Conservation (phyloP, 805 yeast genomes). For the Saturnispora bothae region DNA sequence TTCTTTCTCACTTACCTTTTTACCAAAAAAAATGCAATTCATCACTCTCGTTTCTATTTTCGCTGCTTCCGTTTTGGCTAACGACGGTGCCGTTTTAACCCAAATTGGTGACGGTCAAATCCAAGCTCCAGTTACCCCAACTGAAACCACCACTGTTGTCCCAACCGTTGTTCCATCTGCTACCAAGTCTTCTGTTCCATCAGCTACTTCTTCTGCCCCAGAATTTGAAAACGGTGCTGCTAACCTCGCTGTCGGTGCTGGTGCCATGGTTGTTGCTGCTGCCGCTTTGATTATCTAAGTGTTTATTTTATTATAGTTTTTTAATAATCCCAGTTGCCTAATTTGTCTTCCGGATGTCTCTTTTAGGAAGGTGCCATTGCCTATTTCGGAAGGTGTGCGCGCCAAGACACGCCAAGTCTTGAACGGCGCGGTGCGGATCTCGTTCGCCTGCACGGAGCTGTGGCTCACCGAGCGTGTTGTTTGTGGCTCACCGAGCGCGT, state of each 20-base stretch:
- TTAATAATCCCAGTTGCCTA: too few species aligned
- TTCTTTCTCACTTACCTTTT: conserved; percentile 3
- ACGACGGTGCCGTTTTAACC: conserved; percentile 32
- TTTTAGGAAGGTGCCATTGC: too few species aligned
- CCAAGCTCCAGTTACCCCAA: conserved; percentile 28
- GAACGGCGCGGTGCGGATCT: too few species aligned
- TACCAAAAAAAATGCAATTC: conserved; percentile 16
- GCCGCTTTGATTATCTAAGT: conserved; percentile 21
- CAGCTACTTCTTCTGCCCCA: conserved; percentile 25
- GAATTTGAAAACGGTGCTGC: conserved; percentile 17
- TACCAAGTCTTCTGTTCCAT: conserved; percentile 2
- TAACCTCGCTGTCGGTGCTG: conserved; percentile 19
- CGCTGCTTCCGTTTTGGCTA: conserved; percentile 21
- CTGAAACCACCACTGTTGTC: conserved; percentile 5
- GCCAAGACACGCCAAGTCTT: too few species aligned
- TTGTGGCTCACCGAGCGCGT: too few species aligned
- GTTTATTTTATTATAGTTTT: too few species aligned
- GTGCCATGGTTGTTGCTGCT: conserved; percentile 23
- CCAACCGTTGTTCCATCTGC: conserved; percentile 1
- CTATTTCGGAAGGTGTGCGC: too few species aligned
- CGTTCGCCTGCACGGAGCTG: too few species aligned
- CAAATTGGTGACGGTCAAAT: conserved; percentile 57
- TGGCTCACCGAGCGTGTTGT: too few species aligned
- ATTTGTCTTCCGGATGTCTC: too few species aligned
- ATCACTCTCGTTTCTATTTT: conserved; percentile 15